Evolutionary conservation across 2,329 filamentous ascomycete genomes (phyloP).

Genomic region (Tolypocladium nubicola): DNA sequence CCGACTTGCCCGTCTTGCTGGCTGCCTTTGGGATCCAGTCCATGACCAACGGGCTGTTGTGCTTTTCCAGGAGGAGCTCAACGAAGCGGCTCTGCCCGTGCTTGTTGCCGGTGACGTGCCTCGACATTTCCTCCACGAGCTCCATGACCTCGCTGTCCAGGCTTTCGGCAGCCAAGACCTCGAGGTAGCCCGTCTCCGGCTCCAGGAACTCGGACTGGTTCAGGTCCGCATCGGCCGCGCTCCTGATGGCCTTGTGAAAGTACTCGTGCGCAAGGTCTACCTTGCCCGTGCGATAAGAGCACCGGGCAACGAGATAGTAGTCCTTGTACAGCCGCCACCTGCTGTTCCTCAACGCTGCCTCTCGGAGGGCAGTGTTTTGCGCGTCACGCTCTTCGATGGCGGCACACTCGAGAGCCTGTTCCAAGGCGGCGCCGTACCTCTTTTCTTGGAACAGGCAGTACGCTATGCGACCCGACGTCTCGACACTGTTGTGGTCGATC

Average conservation of each 20-base stretch:
- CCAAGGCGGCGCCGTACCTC: slow-evolving; percentile 22
- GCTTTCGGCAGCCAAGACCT: slow-evolving; percentile 25
- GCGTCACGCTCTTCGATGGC: slow-evolving; percentile 20
- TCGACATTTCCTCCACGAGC: slow-evolving; percentile 21
- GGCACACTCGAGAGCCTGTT: slow-evolving; percentile 25
- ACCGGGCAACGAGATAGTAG: slow-evolving; percentile 25
- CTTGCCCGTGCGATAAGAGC: slow-evolving; percentile 21
- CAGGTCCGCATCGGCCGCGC: slow-evolving; percentile 13
- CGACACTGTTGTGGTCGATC: slow-evolving; percentile 25
- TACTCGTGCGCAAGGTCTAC: slow-evolving; percentile 22
- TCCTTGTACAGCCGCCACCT: slow-evolving; percentile 31
- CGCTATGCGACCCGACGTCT: slow-evolving; percentile 29
- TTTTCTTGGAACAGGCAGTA: slow-evolving; percentile 26
- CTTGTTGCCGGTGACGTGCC: slow-evolving; percentile 11
- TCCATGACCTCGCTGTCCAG: slow-evolving; percentile 22
- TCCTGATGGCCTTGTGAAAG: slow-evolving; percentile 24
- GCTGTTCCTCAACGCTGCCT: slow-evolving; percentile 13
- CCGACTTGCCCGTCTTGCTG: slow-evolving; percentile 19
- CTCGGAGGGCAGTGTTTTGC: slow-evolving; percentile 12
- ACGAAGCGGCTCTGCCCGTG: slow-evolving; percentile 18
- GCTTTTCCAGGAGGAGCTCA: slow-evolving; percentile 23
- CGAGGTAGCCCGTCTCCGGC: slow-evolving; percentile 24
- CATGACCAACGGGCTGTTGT: slow-evolving; percentile 20
- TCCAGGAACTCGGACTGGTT: slow-evolving; percentile 23
- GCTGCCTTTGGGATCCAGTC: slow-evolving; percentile 32